Evolutionary conservation across 768 basidiomycete genomes (phyloP), one percentile per base, ranked within the genome.

Genomic region (Mycena sanguinolenta): DNA sequence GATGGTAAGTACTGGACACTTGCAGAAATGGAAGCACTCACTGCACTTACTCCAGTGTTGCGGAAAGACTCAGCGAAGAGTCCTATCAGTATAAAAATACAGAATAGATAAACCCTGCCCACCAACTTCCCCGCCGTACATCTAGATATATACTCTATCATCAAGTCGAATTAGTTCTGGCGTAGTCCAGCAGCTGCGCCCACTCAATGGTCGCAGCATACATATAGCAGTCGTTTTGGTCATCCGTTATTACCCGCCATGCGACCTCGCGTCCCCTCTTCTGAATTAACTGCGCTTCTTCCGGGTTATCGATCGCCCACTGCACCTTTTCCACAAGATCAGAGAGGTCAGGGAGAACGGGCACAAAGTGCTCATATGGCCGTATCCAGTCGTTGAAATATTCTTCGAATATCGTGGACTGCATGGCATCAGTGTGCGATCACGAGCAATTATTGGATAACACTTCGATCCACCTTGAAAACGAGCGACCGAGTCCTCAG

Each of bases 221-320:
- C n/a, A 64, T 63, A 28, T 69, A 69, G 21, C 67, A 69, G 32
- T 55, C 55, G 28, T 65, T 65, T 38, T 65, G 64, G 3, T 2
- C 39, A 21, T 65, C 64, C 7, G 54, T 69, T 6, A 69, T 9
- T 28, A 69, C 67, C 49, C 44, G 5, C 52, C 28, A 1, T 3
- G 61, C 67, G 6, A 69, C 27, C 30, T 42, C n/a, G 23, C 10
- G 21, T 27, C 67, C 67, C 9, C 27, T 25, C n/a, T 28, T 19
- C 67, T 63, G 60, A 4, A 69, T 69, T 30, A 19, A 12, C 23
- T 34, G 50, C 42, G 67, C 67, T 36, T 69, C 67, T 7, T 59
- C 21, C 16, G 44, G 44, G 10, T 46, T 21, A 0, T 19, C 44
- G 4, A n/a, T 46, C 8, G 44, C 44, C 44, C 44, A 46, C 44